Evolutionary conservation across 768 basidiomycete genomes (phyloP), one percentile per base, ranked within the genome.

Genomic region (Boletus pseudopeckii): DNA sequence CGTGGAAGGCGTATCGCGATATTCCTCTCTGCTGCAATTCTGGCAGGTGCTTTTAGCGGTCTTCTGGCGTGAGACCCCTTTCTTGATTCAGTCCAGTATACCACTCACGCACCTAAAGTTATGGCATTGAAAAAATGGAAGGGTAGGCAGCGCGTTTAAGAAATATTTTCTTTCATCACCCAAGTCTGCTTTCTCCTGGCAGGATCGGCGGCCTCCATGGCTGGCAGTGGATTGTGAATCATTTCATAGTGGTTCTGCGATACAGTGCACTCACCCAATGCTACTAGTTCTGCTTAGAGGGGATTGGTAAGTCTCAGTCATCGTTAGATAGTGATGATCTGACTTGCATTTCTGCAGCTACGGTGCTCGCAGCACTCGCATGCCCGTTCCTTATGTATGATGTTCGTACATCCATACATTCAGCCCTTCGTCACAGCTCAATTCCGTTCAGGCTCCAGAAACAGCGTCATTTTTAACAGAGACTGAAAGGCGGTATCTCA

Each of bases 11-110:
- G 84, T 36, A 72, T 81, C 34, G 81, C 84, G 1, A 65, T 84
- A 15, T 85, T 86, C 72, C 77, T 79, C 65, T 77, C 78, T 15
- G 80, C 80, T 45, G 80, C 82, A 15, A 83, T 80, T 2, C 54
- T 80, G 43, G 77, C 80, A 24, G 83, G 75, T 36, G 67, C 71
- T 51, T 80, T 71, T 59, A 74, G 79, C 45, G 80, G 81, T 32
- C 53, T 82, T 41, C 67, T 65, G 17, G 80, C 81, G 52, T 82
- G 61, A 62, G 79, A 42, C 2, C 20, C 1, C n/a, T 42, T 40
- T 39, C 37, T 48, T 34, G 17, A 9, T 36, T 24, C 7, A 9
- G 4, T 34, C n/a, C 18, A 10, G 14, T 28, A 34, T 14, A 9
- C 9, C 20, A 32, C 48, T 61, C 5, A 60, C 22, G n/a, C 20